Evolutionary conservation across 2,329 filamentous ascomycete species (phyloP).

Genomic region (Chaetomium sp.): DNA sequence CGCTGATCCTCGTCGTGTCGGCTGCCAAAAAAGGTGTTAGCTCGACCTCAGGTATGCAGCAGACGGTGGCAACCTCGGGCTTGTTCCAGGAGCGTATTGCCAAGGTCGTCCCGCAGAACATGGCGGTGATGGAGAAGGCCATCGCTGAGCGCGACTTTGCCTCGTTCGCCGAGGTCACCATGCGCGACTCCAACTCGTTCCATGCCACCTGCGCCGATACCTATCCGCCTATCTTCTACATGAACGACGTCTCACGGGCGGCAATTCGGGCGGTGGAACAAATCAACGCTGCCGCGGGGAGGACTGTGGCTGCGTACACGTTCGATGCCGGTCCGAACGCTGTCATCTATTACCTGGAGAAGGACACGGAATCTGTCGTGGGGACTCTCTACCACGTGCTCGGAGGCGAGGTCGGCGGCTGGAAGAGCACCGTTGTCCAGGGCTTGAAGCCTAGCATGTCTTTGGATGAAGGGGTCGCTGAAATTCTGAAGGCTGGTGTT

Average conservation of each 20-base stretch:
- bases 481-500: slow-evolving; percentile 73
- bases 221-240: slow-evolving; percentile 96
- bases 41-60: slow-evolving; percentile 94
- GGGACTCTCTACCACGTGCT: slow-evolving; percentile 75
- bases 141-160: slow-evolving; percentile 79
- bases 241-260: slow-evolving; percentile 89
- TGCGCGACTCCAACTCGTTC: slow-evolving; percentile 97
- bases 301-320: slow-evolving; percentile 86
- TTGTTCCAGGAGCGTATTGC: slow-evolving; percentile 78
- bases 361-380: slow-evolving; percentile 71
- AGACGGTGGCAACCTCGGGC: slow-evolving; percentile 87
- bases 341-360: slow-evolving; percentile 90
- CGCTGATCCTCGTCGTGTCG: slow-evolving; percentile 85
- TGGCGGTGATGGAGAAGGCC: slow-evolving; percentile 82
- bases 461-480: slow-evolving; percentile 66
- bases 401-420: slow-evolving; percentile 63
- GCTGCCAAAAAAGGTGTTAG: slow-evolving; percentile 95
- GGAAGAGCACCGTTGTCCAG: slow-evolving; percentile 59
- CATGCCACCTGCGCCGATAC: slow-evolving; percentile 94
- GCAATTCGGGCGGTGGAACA: slow-evolving; percentile 87
- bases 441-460: slow-evolving; percentile 57
- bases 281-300: slow-evolving; percentile 79
- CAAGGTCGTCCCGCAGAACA: slow-evolving; percentile 77
- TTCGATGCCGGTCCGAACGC: slow-evolving; percentile 98
- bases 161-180: slow-evolving; percentile 85